Conservation (phyloP, 768 basidiomycete species). For the Agrocybe pediades region DNA sequence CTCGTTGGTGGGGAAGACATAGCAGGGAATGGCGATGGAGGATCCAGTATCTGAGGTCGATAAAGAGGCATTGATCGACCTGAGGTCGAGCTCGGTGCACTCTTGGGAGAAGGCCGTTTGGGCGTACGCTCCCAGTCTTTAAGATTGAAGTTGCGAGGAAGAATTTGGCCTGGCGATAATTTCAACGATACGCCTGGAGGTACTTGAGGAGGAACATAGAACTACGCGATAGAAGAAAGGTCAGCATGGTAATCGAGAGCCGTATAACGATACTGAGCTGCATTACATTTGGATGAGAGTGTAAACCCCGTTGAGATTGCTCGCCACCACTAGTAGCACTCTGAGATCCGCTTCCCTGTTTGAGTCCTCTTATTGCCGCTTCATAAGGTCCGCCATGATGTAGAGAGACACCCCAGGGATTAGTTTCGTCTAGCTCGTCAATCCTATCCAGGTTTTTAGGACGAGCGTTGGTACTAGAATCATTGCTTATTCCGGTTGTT, state of each 20-base stretch:
- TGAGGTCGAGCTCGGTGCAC: background rate
- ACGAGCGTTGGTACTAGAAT: slow-evolving; percentile 7
- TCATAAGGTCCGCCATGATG: slow-evolving; percentile 83
- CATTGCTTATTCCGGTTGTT: slow-evolving; percentile 2
- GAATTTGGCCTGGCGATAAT: slow-evolving; percentile 56
- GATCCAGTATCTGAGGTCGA: background rate
- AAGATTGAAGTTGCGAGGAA: slow-evolving; percentile 38
- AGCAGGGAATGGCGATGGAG: slow-evolving; percentile 1
- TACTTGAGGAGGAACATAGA: slow-evolving; percentile 32
- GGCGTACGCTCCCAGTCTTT: background rate
- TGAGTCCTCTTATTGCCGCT: slow-evolving; percentile 36
- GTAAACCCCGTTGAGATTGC: slow-evolving; percentile 22
- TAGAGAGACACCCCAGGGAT: slow-evolving; percentile 61
- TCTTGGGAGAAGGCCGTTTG: background rate
- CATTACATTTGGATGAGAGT: slow-evolving; percentile 25
- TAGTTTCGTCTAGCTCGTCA: slow-evolving; percentile 78
- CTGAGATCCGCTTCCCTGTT: slow-evolving; percentile 17
- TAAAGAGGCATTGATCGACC: background rate
- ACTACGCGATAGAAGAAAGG: slow-evolving; percentile 19
- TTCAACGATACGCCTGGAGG: slow-evolving; percentile 47
- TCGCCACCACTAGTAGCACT: slow-evolving; percentile 20
- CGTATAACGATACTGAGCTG: background rate
- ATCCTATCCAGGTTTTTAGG: slow-evolving; percentile 60
- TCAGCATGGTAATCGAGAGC: background rate
- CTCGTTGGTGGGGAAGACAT: background rate